Base-by-base conservation (phyloP, 371 early-diverging fungal genomes). In the Mucor irregularis region DNA sequence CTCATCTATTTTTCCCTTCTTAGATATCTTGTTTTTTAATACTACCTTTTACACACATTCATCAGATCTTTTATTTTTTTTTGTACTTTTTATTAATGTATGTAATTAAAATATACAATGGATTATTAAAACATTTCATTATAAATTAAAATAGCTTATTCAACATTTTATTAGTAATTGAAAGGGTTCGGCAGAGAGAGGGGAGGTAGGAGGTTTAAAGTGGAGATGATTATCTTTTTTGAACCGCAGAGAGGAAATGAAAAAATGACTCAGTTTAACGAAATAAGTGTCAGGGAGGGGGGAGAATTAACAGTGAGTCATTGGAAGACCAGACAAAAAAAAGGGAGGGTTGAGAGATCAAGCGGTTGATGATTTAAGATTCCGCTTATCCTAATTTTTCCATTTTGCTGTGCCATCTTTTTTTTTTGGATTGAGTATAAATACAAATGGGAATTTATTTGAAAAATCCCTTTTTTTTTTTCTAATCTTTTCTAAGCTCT, bases 401-500 rank as follows among this genome's bases (percentile, higher is more conserved):
- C 30, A 31, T 31, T 22, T 28, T 40, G 19, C 14, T 17, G 11
- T 31, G 13, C 8, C 28, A 8, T n/a, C 16, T 28, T 40, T 21
- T 53, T 31, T 53, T 42, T 17, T 22, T 42, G n/a, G n/a, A n/a
- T n/a, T n/a, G n/a, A n/a, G n/a, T n/a, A n/a, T n/a, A n/a, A n/a
- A n/a, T n/a, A n/a, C n/a, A n/a, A n/a, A n/a, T n/a, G n/a, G n/a
- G n/a, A n/a, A n/a, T n/a, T n/a, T n/a, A n/a, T n/a, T n/a, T n/a
- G n/a, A n/a, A n/a, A n/a, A n/a, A n/a, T n/a, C n/a, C 11, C 22
- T 40, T 21, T 49, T 42, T 49, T 16, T 43, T 49, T 46, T 31
- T 46, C 47, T 58, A 33, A 37, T 52, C 19, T 45, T 30, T 55
- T 30, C 29, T 37, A n/a, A 49, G 25, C 5, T 21, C n/a, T 14